Evolutionary conservation across 2,329 filamentous ascomycete genomes (phyloP).

Genomic region (Knufia petricola): DNA sequence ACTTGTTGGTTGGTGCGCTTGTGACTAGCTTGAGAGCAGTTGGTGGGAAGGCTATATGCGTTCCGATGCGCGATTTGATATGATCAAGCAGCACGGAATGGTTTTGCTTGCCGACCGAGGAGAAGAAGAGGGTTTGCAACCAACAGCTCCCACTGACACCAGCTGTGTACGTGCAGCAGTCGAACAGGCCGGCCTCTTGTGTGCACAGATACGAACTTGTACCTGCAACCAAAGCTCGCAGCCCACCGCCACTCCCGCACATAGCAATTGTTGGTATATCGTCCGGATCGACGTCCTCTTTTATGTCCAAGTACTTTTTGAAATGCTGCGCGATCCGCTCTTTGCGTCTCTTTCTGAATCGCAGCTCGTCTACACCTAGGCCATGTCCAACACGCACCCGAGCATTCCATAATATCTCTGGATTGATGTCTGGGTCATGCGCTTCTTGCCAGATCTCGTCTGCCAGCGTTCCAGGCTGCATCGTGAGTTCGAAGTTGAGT

Average conservation of each 20-base stretch:
- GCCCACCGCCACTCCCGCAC: conserved; percentile 84
- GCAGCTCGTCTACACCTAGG: conserved; percentile 73
- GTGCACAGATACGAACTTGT: conserved; percentile 78
- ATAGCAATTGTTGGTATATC: conserved; percentile 90
- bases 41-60: conserved; percentile 89
- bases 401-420: conserved; percentile 76
- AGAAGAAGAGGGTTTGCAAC: conserved; percentile 82
- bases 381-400: conserved; percentile 70
- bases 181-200: conserved; percentile 78
- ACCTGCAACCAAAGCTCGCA: conserved; percentile 82
- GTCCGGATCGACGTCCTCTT: conserved; percentile 80
- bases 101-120: conserved; percentile 60
- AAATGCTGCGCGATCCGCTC: conserved; percentile 61
- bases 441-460: conserved; percentile 92
- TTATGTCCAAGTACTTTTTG: conserved; percentile 69
- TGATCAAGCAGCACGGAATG: conserved; percentile 68
- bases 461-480: conserved; percentile 77
- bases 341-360: conserved; percentile 61
- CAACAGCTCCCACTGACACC: conserved; percentile 95
- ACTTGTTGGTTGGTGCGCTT: conserved; percentile 88
- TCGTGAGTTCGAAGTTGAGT: conserved; percentile 76
- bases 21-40: conserved; percentile 70
- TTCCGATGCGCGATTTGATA: conserved; percentile 69
- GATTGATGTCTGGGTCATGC: conserved; percentile 70
- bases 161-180: conserved; percentile 89